Conservation (phyloP, 495 filamentous ascomycete species). For the Sabuloglossum arenarium region DNA sequence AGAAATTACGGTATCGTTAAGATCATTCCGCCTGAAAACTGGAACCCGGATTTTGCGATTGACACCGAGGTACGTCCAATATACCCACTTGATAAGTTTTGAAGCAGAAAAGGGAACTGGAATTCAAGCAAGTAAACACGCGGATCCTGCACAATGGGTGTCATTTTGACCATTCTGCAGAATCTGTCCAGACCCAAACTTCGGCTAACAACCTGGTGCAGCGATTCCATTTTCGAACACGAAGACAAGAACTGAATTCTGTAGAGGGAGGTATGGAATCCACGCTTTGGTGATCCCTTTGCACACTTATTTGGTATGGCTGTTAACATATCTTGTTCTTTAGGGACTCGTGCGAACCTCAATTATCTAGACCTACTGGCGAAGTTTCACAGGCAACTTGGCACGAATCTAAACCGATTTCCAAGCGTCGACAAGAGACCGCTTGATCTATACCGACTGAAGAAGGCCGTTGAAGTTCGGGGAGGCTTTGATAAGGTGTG, state of each 20-base stretch:
- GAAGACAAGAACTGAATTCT: conserved; percentile 93
- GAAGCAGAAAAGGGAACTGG: not conserved
- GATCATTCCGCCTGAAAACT: conserved; percentile 79
- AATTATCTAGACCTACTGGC: conserved; percentile 88
- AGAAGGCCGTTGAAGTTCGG: conserved; percentile 84
- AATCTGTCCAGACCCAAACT: not conserved
- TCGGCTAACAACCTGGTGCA: conserved; percentile 20
- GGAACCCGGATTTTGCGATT: conserved; percentile 89
- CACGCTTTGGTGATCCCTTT: conserved; percentile 6
- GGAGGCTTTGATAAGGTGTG: conserved; percentile 93
- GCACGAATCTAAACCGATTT: conserved; percentile 78
- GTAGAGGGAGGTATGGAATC: conserved; percentile 82
- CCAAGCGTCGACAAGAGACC: conserved; percentile 97
- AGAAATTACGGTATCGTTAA: conserved; percentile 78
- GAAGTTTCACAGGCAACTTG: conserved; percentile 95
- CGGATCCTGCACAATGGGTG: too few relatives aligned
- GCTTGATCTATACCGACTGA: conserved; percentile 84
- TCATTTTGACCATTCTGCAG: not conserved
- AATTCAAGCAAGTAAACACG: too few relatives aligned
- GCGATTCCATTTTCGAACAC: conserved; percentile 92
- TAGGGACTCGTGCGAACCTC: conserved; percentile 83
- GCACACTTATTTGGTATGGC: not conserved
- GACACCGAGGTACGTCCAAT: conserved; percentile 60
- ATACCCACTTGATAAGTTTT: not conserved
- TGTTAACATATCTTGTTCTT: not conserved